A percentile compares a stretch with the other conserved stretches of the same genome.
phyloP scores from a whole-genome alignment of 208 protist genomes.

The Trypanosoma lewisi region DNA sequence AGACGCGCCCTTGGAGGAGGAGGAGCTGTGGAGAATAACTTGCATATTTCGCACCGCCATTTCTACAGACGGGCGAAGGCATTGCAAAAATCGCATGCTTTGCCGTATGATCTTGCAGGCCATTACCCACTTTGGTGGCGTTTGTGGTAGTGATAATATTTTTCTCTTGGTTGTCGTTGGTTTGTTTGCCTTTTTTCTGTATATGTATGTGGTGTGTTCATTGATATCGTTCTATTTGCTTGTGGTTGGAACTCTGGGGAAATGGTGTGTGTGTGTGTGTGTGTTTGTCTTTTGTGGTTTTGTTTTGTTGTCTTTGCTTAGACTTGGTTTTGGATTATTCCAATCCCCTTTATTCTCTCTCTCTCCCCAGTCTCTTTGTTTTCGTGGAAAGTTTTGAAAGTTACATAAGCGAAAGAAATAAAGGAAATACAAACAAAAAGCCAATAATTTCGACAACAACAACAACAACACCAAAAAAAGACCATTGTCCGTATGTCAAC shows the following conservation, averaged over 20 bases:
- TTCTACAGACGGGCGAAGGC: slow-evolving; percentile 56
- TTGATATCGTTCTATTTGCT: slow-evolving; percentile 16
- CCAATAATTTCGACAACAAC: neutral
- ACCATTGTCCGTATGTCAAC: slow-evolving; percentile 28
- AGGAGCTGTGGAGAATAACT: neutral
- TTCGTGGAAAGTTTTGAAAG: neutral
- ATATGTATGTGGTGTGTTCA: neutral
- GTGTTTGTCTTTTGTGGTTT: slow-evolving; percentile 5
- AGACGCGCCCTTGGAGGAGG: slow-evolving; percentile 23
- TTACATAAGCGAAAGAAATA: neutral
- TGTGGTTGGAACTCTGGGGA: neutral
- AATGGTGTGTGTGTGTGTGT: slow-evolving; percentile 1
- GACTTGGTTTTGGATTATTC: neutral
- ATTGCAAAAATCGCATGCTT: slow-evolving; percentile 47
- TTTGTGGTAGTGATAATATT: slow-evolving; percentile 47
- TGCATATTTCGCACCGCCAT: slow-evolving; percentile 50
- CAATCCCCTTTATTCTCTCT: too few species aligned
- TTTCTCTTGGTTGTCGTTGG: slow-evolving; percentile 15
- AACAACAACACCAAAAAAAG: neutral
- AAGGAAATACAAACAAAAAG: neutral
- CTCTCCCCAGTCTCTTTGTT: neutral
- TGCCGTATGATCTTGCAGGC: slow-evolving; percentile 68
- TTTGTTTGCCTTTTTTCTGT: slow-evolving; percentile 3
- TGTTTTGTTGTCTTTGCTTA: neutral
- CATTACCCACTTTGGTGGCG: slow-evolving; percentile 85